These are phyloP conservation scores for Claviceps monticola DNA, from an alignment of 2,329 filamentous ascomycete genomes.

Conservation along the genomic window DNA sequence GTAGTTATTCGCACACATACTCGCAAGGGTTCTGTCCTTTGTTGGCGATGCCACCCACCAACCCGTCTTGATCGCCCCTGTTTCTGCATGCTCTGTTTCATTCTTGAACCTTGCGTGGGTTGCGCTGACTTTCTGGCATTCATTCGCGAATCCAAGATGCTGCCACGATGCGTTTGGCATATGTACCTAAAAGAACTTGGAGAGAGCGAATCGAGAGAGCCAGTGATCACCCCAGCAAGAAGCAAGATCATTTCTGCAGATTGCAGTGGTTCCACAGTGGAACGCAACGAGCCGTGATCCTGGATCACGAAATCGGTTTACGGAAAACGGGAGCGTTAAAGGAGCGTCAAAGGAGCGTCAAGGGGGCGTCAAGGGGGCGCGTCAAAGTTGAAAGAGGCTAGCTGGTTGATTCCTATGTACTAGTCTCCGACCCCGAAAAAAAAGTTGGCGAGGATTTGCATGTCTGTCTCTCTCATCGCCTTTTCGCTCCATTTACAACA, in stretches of 20 bases:
- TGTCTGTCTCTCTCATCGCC: too few species aligned
- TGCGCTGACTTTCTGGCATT: not conserved
- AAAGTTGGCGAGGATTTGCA: too few species aligned
- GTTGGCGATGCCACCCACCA: not conserved
- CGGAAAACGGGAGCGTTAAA: too few species aligned
- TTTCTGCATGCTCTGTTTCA: not conserved
- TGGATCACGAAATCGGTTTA: not conserved
- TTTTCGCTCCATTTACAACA: too few species aligned
- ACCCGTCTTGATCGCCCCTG: not conserved
- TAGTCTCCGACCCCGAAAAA: too few species aligned
- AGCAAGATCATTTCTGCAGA: not conserved
- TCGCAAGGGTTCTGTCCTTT: not conserved
- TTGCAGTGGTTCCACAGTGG: not conserved
- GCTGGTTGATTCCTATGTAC: too few species aligned
- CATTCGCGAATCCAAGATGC: not conserved
- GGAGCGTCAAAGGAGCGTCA: not conserved
- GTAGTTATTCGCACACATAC: not conserved
- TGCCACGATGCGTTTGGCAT: not conserved
- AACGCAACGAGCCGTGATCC: not conserved
- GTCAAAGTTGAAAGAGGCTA: not conserved
- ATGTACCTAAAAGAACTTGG: not conserved
- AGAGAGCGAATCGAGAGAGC: not conserved
- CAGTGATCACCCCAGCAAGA: not conserved
- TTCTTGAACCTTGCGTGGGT: not conserved
- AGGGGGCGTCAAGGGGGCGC: not conserved